Evolutionary conservation across 108 stramenopile genomes (phyloP), one percentile per base, ranked within the genome.

Genomic region (Asterionellopsis glacialis): DNA sequence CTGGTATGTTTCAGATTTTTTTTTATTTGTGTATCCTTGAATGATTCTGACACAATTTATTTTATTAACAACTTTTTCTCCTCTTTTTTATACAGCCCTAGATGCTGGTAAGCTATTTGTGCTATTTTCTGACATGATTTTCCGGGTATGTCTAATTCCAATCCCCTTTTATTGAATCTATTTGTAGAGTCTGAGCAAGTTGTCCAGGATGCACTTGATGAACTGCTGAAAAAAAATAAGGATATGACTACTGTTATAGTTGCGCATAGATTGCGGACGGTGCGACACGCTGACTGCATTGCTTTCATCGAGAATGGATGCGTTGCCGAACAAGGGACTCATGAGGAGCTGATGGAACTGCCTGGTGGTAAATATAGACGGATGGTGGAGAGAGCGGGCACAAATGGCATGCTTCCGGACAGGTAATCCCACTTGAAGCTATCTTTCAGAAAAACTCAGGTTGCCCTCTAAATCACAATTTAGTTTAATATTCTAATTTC

Each of bases 241-340:
- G 51, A 42, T 19, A 49, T 24, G 38, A 69, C 67, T 16, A 88
- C 84, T 10, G 62, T 95, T 7, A 57, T 90, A 22, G 82, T 95
- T 51, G 94, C 94, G 9, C 94, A 95, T 61, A 71, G 94, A 18
- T 59, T 95, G 9, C 76, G 75, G 24, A 95, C 94, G 12, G 85
- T 95, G 1, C 73, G 84, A 11, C 55, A 79, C 64, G 94, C 91
- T 0, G 88, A 90, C 42, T 55, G 40, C 10, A 92, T 95, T 57
- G 60, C 75, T 41, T 83, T 90, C 22, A 65, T 95, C 39, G 51
- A 83, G 33, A 57, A 82, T 58, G 82, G 85, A 4, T 9, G 73
- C 9, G 71, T 96, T 38, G 74, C 80, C 9, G 93, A 88, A 57
- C 60, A 69, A 44, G 96, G 96, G 9, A 60, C 76, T n/a, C 96